These are phyloP conservation scores for Eimeria sp. DNA, from an alignment of 169 alveolate genomes.

Conservation along the genomic window DNA sequence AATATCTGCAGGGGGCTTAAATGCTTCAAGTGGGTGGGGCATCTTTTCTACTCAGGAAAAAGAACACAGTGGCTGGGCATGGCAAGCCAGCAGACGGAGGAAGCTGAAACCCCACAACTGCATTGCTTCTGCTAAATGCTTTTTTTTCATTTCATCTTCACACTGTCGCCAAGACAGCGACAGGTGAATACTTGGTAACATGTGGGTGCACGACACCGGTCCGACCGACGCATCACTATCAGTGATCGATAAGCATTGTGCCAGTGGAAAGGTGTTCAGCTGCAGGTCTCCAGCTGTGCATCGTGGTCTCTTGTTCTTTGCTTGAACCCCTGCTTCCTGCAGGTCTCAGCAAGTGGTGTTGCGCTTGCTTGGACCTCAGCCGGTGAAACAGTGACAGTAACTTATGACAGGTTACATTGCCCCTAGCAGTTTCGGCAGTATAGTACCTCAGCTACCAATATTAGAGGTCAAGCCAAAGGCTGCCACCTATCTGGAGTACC, in stretches of 20 bases:
- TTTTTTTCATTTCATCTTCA: neutral
- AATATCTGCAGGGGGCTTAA: neutral
- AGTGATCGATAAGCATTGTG: neutral
- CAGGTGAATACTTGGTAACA: neutral
- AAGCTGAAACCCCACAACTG: neutral
- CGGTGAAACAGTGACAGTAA: neutral
- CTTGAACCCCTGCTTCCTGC: neutral
- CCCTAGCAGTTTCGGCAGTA: neutral
- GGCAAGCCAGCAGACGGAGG: neutral
- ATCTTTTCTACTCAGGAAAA: neutral
- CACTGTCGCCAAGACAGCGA: neutral
- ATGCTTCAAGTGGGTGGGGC: neutral
- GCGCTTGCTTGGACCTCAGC: neutral
- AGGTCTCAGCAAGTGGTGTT: neutral
- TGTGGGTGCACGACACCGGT: conserved; percentile 2
- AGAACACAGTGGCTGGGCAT: neutral
- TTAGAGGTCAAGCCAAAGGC: neutral
- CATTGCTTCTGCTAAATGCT: neutral
- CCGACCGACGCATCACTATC: neutral
- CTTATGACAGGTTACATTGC: neutral
- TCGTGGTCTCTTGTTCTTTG: neutral
- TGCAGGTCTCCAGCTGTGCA: neutral
- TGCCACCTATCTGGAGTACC: neutral
- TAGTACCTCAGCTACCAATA: too few relatives aligned
- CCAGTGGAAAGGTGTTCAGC: neutral